Percentiles rank a stretch among this genome's conserved stretches.
Evolutionary conservation across 306 rosid genomes (phyloP).

Genomic region (Malus fusca): DNA sequence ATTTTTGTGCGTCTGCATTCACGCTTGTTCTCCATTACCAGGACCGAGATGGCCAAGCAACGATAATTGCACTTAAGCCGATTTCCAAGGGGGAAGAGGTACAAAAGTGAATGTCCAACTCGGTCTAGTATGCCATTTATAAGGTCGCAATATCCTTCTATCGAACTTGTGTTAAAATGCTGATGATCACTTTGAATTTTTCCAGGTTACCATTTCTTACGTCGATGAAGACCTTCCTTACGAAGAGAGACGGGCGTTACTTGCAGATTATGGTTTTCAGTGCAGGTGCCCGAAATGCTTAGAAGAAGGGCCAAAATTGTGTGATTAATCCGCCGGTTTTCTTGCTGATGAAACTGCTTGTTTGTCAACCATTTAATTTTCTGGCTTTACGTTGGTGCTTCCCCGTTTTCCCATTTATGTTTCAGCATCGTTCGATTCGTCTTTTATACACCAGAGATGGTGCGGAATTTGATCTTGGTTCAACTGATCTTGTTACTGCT

Average conservation of each 20-base stretch:
- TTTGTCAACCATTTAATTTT: too few species aligned
- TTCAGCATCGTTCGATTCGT: neutral
- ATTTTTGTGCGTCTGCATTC: neutral
- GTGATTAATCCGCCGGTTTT: too few species aligned
- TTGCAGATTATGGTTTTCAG: conserved; percentile 76
- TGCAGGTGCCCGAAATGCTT: conserved; percentile 71
- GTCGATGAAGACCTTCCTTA: conserved; percentile 77
- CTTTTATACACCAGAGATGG: neutral
- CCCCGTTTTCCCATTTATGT: neutral
- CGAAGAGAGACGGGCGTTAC: conserved; percentile 70
- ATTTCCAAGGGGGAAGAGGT: conserved; percentile 85
- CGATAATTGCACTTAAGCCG: conserved; percentile 53
- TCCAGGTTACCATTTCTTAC: conserved; percentile 88
- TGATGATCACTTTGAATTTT: conserved; percentile 10
- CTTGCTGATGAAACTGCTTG: too few species aligned
- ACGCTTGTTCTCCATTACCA: conserved; percentile 21
- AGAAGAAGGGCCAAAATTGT: conserved; percentile 26
- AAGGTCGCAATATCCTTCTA: neutral
- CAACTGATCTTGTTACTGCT: neutral
- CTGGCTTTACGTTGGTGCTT: too few species aligned
- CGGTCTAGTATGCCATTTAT: neutral
- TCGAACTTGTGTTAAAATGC: neutral
- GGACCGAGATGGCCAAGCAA: conserved; percentile 96
- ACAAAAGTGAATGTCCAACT: neutral
- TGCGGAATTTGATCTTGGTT: neutral